Base-by-base conservation (phyloP, 805 yeast genomes). In the Zygoascus bituminiphila region DNA sequence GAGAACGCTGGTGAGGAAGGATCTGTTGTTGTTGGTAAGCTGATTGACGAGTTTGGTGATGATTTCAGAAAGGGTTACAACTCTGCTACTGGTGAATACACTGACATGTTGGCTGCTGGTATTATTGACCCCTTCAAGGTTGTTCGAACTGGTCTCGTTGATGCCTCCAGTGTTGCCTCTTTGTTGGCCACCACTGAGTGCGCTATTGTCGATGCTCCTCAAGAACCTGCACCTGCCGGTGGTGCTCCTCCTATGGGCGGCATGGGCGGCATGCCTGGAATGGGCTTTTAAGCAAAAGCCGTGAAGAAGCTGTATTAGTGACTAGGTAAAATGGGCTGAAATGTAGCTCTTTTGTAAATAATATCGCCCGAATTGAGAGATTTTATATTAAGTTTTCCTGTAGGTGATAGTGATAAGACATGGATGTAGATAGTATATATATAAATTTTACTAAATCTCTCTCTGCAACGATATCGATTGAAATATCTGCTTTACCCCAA, bases 1-100 rank as follows among this genome's bases (percentile, higher is more conserved):
- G 95, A 86, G 68, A 93, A 93, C 64, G 96, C 98, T 44, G 98
- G 97, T 61, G 91, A 88, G 63, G 98, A 91, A 76, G 98, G 97
- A 60, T 79, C 97, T 35, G 98, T 91, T 49, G 81, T 91, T 64
- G 96, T 89, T 53, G 97, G 97, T 51, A 88, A 89, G 76, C 76
- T 93, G 58, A 54, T 64, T 42, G 75, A 70, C 51, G 73, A 69
- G 58, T 69, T 56, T 53, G 83, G 81, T 45, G 75, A 73, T 35
- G 85, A 86, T 57, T 93, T 93, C 78, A 82, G 85, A 75, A 73
- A 68, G 62, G 98, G 98, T 69, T 89, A 81, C 74, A 91, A 93
- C 73, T 82, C 95, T 40, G 77, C 95, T 54, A 87, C 86, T 70
- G 93, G 96, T 59, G 88, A 87, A 72, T 87, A 79, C 75, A 88